These are phyloP conservation scores for Pseudocercospora macadamiae DNA, from an alignment of 2,329 filamentous ascomycete genomes.

Conservation along the genomic window DNA sequence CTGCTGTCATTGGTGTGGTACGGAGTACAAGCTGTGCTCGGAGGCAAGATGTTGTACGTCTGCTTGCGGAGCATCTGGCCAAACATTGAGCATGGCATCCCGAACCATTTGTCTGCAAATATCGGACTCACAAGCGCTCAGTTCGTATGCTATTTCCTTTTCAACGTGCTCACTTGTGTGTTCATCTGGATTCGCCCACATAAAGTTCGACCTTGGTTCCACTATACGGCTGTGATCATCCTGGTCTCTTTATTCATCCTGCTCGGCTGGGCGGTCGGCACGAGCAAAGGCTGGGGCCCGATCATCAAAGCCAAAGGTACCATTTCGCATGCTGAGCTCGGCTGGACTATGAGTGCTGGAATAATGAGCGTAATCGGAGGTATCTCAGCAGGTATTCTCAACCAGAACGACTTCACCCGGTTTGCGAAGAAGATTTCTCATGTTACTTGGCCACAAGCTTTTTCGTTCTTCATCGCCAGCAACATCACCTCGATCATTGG, in stretches of 20 bases:
- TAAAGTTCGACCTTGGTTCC: conserved; percentile 2
- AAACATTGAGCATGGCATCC: not conserved
- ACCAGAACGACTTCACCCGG: conserved; percentile 18
- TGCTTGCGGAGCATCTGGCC: conserved; percentile 5
- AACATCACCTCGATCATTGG: conserved; percentile 17
- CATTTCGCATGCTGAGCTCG: conserved; percentile 9
- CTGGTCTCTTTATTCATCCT: not conserved
- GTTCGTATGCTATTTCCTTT: conserved; percentile 5
- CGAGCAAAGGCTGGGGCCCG: conserved; percentile 10
- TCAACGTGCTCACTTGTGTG: not conserved
- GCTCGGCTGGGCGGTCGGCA: conserved; percentile 13
- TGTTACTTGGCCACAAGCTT: conserved; percentile 15
- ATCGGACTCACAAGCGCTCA: conserved; percentile 2
- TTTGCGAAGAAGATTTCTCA: conserved; percentile 13
- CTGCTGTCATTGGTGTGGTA: conserved; percentile 5
- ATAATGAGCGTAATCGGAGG: conserved; percentile 19
- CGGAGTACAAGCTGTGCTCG: conserved; percentile 3
- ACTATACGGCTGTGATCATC: conserved; percentile 4
- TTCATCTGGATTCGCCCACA: conserved; percentile 6
- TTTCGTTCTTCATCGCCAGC: conserved; percentile 10
- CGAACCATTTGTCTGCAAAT: not conserved
- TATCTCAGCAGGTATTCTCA: conserved; percentile 15
- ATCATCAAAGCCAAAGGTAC: not conserved
- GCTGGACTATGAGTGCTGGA: conserved; percentile 12
- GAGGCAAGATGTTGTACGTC: conserved; percentile 3